Evolutionary conservation across 306 rosid species (phyloP).

Genomic region (Rosa rugosa): DNA sequence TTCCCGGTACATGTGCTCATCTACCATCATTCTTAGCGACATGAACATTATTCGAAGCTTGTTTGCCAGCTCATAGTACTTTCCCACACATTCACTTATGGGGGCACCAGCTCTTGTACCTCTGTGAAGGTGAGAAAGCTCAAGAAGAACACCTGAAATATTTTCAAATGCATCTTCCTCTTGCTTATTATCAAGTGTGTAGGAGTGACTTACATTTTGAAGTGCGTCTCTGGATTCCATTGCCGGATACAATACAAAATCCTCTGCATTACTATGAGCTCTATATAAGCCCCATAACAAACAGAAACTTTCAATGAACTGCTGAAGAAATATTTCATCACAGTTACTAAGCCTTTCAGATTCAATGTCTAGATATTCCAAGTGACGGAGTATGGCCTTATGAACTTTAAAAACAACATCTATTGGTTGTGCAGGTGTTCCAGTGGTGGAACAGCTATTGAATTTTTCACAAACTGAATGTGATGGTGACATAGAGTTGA

Average conservation of each 20-base stretch:
- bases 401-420: conserved; percentile 93
- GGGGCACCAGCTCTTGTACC: conserved; percentile 32
- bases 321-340: conserved; percentile 71
- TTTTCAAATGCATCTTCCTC: conserved; percentile 85
- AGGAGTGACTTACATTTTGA: conserved; percentile 84
- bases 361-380: conserved; percentile 86
- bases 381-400: conserved; percentile 86
- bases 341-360: conserved; percentile 82
- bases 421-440: conserved; percentile 74
- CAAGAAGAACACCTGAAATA: conserved; percentile 71
- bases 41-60: conserved; percentile 80
- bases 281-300: conserved; percentile 87
- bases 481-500: conserved; percentile 70
- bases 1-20: conserved; percentile 79
- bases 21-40: conserved; percentile 69
- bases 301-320: conserved; percentile 79
- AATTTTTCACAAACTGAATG: conserved; percentile 75
- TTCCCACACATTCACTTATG: conserved; percentile 42
- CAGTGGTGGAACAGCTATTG: conserved; percentile 46
- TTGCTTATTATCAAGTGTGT: conserved; percentile 81
- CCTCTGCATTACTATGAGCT: conserved; percentile 97
- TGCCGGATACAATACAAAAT: conserved; percentile 86
- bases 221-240: conserved; percentile 87
- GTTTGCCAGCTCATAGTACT: conserved; percentile 71
- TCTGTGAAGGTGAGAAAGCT: conserved; percentile 72